Conservation (phyloP, 345 rosid species). For the Pseudoturritis turrita region DNA sequence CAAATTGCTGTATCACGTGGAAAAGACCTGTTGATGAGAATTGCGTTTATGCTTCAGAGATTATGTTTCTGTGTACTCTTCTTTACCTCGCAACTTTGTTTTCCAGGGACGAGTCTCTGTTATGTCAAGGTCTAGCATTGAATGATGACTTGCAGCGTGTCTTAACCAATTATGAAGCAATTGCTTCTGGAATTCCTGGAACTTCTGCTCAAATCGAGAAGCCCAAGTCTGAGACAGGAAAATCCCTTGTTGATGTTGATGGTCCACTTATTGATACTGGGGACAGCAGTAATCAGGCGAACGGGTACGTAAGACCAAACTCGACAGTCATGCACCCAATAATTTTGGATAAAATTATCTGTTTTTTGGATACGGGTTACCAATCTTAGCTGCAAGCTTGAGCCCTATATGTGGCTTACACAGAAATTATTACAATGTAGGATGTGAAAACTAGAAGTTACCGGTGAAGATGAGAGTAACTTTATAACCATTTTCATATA, state of each 20-base stretch:
- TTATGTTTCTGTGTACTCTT: not conserved
- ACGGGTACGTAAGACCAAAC: constrained; percentile 26
- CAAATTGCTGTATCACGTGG: not conserved
- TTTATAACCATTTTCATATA: not conserved
- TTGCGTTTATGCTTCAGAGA: constrained; percentile 2
- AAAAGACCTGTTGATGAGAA: not conserved
- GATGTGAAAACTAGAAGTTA: constrained; percentile 3
- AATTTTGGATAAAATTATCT: not conserved
- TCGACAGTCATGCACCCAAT: constrained; percentile 9
- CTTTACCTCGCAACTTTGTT: not conserved
- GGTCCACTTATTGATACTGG: constrained; percentile 80
- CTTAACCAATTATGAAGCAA: constrained; percentile 79
- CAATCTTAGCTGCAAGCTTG: not conserved
- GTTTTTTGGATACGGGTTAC: not conserved
- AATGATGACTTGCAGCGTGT: constrained; percentile 98
- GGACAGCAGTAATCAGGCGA: constrained; percentile 46
- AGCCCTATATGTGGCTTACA: not conserved
- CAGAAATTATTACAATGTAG: not conserved
- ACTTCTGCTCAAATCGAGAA: constrained; percentile 41
- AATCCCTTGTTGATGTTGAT: constrained; percentile 50
- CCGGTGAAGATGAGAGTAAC: not conserved
- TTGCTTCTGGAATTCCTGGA: constrained; percentile 59
- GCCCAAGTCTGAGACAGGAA: constrained; percentile 52
- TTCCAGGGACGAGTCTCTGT: constrained; percentile 87
- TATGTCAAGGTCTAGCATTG: constrained; percentile 83